Evolutionary conservation across 2,329 filamentous ascomycete genomes (phyloP).

Genomic region (Ophiocordyceps australis): DNA sequence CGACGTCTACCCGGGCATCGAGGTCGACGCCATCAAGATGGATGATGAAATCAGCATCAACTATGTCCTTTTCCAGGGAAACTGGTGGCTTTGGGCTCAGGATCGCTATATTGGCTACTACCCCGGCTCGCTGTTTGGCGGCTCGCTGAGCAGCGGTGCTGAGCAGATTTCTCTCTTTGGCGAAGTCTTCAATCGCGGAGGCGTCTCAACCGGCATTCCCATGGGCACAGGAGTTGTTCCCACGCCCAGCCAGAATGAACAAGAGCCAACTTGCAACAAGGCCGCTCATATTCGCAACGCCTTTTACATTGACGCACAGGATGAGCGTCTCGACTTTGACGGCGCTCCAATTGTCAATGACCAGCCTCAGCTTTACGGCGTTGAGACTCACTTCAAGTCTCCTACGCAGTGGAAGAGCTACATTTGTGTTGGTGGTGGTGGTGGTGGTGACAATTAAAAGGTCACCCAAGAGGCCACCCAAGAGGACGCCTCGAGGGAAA

Average conservation of each 20-base stretch:
- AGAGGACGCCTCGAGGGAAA: too few species aligned
- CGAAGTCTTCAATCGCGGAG: conserved; percentile 6
- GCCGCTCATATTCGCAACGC: conserved; percentile 6
- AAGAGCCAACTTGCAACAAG: too few species aligned
- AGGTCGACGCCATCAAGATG: conserved; percentile 3
- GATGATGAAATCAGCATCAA: conserved; percentile 4
- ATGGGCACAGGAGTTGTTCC: too few species aligned
- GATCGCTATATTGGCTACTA: conserved; percentile 6
- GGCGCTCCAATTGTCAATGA: conserved; percentile 2
- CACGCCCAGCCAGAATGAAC: too few species aligned
- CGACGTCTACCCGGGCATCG: conserved; percentile 5
- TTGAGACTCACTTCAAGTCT: conserved; percentile 4
- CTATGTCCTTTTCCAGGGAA: conserved; percentile 3
- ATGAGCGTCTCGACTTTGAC: conserved; percentile 2
- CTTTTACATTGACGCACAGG: conserved; percentile 3
- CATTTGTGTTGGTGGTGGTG: conserved; percentile 5
- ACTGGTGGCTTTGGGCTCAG: conserved; percentile 6
- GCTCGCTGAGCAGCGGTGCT: conserved; percentile 4
- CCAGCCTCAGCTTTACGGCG: conserved; percentile 4
- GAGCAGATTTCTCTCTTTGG: conserved; percentile 5
- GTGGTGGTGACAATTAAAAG: conserved; percentile 5
- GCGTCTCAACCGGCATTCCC: conserved; percentile 4
- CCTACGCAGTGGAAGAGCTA: conserved; percentile 5
- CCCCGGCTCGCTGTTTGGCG: conserved; percentile 4
- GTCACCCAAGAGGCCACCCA: too few species aligned